phyloP scores from a whole-genome alignment of 2,329 filamentous ascomycete genomes.

The Graphiopsis chlorocephala region DNA sequence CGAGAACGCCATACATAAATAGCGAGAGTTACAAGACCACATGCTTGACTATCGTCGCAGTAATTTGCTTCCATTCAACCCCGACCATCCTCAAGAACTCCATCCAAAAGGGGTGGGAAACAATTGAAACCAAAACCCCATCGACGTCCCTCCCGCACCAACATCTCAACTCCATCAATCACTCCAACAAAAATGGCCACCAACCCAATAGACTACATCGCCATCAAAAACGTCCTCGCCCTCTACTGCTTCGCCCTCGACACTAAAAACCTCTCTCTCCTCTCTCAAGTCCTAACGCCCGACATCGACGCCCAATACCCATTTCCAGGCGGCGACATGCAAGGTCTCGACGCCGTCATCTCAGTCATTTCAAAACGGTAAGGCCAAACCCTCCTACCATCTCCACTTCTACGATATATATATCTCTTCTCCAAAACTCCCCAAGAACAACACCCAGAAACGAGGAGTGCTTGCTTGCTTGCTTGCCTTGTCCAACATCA shows the following conservation, averaged over 20 bases:
- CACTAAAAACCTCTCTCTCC: conserved; percentile 39
- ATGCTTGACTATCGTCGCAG: neutral
- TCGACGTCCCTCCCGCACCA: too few relatives aligned
- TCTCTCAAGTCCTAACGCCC: conserved; percentile 40
- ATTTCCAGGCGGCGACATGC: conserved; percentile 21
- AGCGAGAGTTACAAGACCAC: neutral
- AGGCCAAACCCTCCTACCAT: too few relatives aligned
- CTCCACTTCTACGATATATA: too few relatives aligned
- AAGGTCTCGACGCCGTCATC: conserved; percentile 8
- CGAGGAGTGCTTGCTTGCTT: too few relatives aligned
- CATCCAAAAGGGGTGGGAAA: too few relatives aligned
- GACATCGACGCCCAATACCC: conserved; percentile 44
- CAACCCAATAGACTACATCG: conserved; percentile 34
- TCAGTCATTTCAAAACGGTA: conserved; percentile 30
- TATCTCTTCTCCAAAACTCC: neutral
- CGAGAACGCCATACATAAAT: neutral
- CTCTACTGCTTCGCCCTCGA: conserved; percentile 47
- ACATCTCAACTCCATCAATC: neutral
- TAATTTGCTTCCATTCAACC: neutral
- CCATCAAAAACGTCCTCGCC: conserved; percentile 43
- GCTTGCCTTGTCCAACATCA: too few relatives aligned
- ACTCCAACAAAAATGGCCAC: neutral
- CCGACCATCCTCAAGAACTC: too few relatives aligned
- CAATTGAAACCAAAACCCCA: too few relatives aligned
- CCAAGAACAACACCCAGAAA: too few relatives aligned